Evolutionary conservation across 2,329 filamentous ascomycete genomes (phyloP), one percentile per base, ranked within the genome.

Genomic region (Corinectria fuckeliana): DNA sequence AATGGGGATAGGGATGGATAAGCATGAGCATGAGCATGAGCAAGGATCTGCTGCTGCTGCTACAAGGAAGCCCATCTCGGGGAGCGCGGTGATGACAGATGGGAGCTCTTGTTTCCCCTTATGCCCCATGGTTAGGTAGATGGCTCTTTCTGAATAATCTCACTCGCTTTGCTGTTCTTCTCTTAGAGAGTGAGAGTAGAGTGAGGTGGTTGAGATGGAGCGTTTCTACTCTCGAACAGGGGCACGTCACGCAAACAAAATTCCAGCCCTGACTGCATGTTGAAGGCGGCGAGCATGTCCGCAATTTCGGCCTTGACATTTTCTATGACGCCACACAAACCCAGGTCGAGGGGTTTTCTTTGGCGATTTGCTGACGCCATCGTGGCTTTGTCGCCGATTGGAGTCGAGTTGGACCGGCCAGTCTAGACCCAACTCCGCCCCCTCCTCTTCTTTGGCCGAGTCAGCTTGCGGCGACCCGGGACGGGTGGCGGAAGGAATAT

Each of bases 101-200:
- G 45, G 45, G 28, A 18, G 21, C 42, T 20, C 38, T 18, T 26
- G 54, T 38, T 41, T 38, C 20, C 4, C 38, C 45, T 32, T 18
- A 18, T 28, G 21, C 25, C 44, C 36, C 4, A 28, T 48, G 56
- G 47, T 23, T 58, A 53, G 50, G 23, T 58, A 54, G 50, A 54
- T 50, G 56, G 45, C 50, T 58, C 42, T 59, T 38, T 28, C 50
- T 54, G 50, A 59, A 59, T 55, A 50, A 55, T 60, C 52, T 56
- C 57, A 51, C 57, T 60, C 47, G 32, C 38, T 60, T 41, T 58
- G 41, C 44, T 47, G 18, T 26, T 60, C 57, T 56, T 21, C 32
- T 41, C 25, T 56, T 39, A n/a, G 23, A 34, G 41, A 56, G 57
- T 41, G 47, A 32, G 51, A 54, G 56, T 50, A 38, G 50, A 54